Base-by-base conservation (phyloP, 2,329 filamentous ascomycete species). In the Rhytidhysteron rufulum region DNA sequence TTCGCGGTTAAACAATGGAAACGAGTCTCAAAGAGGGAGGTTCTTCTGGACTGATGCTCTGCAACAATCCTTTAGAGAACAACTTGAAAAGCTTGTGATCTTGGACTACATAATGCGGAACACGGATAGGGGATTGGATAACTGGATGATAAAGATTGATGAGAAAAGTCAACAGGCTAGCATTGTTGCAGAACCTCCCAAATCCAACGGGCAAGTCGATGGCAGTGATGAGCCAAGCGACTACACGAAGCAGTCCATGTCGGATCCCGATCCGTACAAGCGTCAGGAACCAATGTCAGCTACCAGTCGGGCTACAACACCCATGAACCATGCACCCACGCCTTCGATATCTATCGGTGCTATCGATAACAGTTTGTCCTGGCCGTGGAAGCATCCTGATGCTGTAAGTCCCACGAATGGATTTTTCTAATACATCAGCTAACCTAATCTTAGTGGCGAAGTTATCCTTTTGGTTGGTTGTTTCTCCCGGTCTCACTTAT, bases 131-230 rank as follows among this genome's bases (percentile, higher is more conserved):
- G 93, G 93, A 2, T 73, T 96, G 41, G 93, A 98, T 63, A 98
- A 98, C 56, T 98, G 93, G 93, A 98, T 98, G 93, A 89, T 98
- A 60, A 93, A 88, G 65, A 87, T 98, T 22, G 90, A 98, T 64
- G 88, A 83, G 76, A 79, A 88, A 53, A 82, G 79, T 3, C 82
- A 93, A 57, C 79, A 85, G 55, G 91, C 93, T 10, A 88, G 86
- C 6, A 88, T 98, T 49, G 83, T 85, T 13, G 88, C 88, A 1
- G 89, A 96, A 44, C 88, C 90, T 9, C 94, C 73, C 58, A 87
- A 74, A 71, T 75, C 74, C 40, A 79, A 83, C 37, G 67, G 73
- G 3, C 55, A 66, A 8, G 38, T 51, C 7, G 40, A 46, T 22
- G 37, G 34, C 20, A 36, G 42, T 55, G 21, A 69, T 29, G 66